Base-by-base conservation (phyloP, 2,329 filamentous ascomycete genomes). In the Madurella mycetomatis region DNA sequence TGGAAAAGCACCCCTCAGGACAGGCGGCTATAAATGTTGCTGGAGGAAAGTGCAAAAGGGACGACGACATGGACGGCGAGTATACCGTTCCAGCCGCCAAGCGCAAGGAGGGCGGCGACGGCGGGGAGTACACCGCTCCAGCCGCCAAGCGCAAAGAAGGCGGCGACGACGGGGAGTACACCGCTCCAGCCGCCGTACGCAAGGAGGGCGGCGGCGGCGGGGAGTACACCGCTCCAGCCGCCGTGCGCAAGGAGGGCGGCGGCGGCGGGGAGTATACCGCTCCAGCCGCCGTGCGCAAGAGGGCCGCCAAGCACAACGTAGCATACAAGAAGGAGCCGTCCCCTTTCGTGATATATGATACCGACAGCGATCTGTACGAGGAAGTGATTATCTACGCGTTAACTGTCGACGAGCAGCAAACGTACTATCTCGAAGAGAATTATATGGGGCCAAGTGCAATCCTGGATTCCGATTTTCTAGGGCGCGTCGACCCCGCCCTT, bases 321-420 rank as follows among this genome's bases (percentile, higher is more conserved):
- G 25, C 25, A 25, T 25, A 25, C 7, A 48, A 25, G 25, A 25
- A 48, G 53, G 47, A 49, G 45, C 51, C 2, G 7, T 44, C 51
- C 39, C 39, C 45, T 30, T 3, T 53, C 12, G 13, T 46, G n/a
- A 44, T 55, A 47, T 47, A 47, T 18, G 13, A 44, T 50, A 17
- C 47, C 47, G 47, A 51, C 19, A 51, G 17, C 52, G 52, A 54
- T 17, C 47, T 39, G 18, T 54, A 30, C 42, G 16, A 13, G 37
- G 48, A 55, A 40, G 43, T 55, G 44, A 55, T 55, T 15, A 55
- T 51, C 53, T 55, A 31, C 48, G 48, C 40, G 15, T 47, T 43
- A 39, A 47, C 53, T 55, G 31, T 55, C 48, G 18, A 48, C 39
- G 39, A 55, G 53, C 53, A 55, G 48, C 43, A 51, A 48, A 39